Percentiles rank a stretch among this genome's conserved stretches.
phyloP scores from a whole-genome alignment of 495 filamentous ascomycete genomes.

The Aspergillus steynii region DNA sequence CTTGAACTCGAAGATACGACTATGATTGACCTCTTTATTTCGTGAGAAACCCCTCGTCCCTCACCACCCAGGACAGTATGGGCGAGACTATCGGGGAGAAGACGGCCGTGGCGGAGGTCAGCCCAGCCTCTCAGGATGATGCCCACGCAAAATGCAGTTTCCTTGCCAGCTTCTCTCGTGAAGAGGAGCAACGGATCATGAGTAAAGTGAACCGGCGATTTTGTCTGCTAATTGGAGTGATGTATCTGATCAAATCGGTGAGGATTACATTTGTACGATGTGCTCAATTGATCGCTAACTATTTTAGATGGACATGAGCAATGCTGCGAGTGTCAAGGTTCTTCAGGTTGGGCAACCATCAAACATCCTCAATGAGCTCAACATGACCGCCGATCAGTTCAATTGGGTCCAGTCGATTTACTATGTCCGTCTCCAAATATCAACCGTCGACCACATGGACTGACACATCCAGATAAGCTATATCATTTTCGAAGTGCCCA shows the following conservation, averaged over 20 bases:
- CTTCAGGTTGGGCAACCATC: conserved; percentile 32
- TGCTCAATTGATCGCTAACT: no score
- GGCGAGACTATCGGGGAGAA: no score
- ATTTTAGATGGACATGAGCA: conserved; percentile 30
- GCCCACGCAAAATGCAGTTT: no score
- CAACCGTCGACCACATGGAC: neutral
- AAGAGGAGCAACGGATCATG: conserved; percentile 32
- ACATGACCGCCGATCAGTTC: conserved; percentile 36
- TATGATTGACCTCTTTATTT: no score
- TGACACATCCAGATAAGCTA: conserved; percentile 27
- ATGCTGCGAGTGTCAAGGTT: conserved; percentile 37
- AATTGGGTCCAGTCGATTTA: conserved; percentile 38
- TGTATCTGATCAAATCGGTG: conserved; percentile 32
- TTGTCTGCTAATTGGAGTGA: conserved; percentile 29
- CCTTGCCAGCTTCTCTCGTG: conserved; percentile 21
- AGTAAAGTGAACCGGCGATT: conserved; percentile 33
- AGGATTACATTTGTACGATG: no score
- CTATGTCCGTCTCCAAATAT: conserved; percentile 14
- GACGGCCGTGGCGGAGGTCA: no score
- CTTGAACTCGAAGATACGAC: no score
- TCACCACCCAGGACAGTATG: no score
- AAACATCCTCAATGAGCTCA: conserved; percentile 31
- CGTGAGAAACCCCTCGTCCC: no score
- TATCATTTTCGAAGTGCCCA: conserved; percentile 35
- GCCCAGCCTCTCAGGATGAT: no score